phyloP scores from a whole-genome alignment of 2,329 filamentous ascomycete genomes.

The Phialophora macrospora region DNA sequence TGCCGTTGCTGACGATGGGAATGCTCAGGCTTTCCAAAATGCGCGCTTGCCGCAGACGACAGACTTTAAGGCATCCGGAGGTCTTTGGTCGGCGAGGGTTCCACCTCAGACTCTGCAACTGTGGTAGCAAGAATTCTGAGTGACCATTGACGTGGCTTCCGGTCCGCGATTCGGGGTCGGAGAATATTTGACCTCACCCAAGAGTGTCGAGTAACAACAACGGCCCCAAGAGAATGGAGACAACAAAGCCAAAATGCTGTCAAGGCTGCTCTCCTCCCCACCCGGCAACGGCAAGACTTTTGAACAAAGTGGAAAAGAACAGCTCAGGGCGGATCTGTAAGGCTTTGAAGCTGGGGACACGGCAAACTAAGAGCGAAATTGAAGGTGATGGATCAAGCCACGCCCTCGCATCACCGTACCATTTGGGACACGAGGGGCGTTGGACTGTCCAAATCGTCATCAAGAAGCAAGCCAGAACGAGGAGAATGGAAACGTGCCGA shows the following conservation, averaged over 20 bases:
- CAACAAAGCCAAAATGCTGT: constrained; percentile 10
- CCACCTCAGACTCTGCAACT: constrained; percentile 24
- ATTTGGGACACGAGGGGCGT: constrained; percentile 32
- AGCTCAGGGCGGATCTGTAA: constrained; percentile 17
- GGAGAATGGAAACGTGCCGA: constrained; percentile 32
- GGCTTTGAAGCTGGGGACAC: constrained; percentile 23
- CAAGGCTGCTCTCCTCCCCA: constrained; percentile 8
- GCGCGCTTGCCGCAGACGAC: constrained; percentile 8
- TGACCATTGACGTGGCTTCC: constrained; percentile 21
- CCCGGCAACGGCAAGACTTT: constrained; percentile 16
- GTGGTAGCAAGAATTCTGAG: constrained; percentile 6
- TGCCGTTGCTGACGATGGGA: background rate
- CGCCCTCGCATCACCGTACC: constrained; percentile 26
- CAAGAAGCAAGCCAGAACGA: constrained; percentile 31
- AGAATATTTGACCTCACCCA: constrained; percentile 7
- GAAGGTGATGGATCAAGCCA: constrained; percentile 30
- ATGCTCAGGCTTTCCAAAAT: background rate
- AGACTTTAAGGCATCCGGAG: constrained; percentile 21
- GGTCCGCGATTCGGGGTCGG: background rate
- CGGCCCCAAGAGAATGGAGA: background rate
- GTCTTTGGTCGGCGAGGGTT: constrained; percentile 18
- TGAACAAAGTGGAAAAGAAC: constrained; percentile 11
- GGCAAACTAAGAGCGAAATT: constrained; percentile 26
- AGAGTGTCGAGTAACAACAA: constrained; percentile 7
- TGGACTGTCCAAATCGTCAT: constrained; percentile 6